A percentile compares a stretch with the other conserved stretches of the same genome.
Evolutionary conservation across 1,139 yeast species (phyloP).

Genomic region (Lodderomyces elongisporus): DNA sequence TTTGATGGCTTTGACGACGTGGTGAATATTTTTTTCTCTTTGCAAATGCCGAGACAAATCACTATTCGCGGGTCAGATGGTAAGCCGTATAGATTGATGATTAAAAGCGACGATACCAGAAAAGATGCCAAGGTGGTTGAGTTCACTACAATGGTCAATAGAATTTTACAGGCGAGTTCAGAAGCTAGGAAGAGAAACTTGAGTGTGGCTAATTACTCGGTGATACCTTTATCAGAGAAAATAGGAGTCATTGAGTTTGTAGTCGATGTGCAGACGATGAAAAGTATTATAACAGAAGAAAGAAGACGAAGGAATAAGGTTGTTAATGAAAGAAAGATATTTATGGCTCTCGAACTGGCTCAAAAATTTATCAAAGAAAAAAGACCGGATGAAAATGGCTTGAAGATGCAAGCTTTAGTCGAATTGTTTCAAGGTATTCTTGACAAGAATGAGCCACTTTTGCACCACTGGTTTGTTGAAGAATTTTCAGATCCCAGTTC

Average conservation of each 20-base stretch:
- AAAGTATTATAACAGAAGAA: conserved; percentile 55
- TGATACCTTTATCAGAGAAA: conserved; percentile 79
- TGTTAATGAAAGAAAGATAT: conserved; percentile 30
- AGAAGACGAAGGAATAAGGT: conserved; percentile 33
- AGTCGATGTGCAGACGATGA: conserved; percentile 73
- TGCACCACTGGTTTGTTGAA: conserved; percentile 83
- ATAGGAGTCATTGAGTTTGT: conserved; percentile 96
- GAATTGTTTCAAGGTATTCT: conserved; percentile 29
- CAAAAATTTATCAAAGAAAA: conserved; percentile 31
- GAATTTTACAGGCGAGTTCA: conserved; percentile 58
- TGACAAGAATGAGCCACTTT: conserved; percentile 60
- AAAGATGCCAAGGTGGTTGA: conserved; percentile 96
- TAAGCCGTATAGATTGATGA: conserved; percentile 60
- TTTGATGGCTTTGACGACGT: conserved; percentile 54
- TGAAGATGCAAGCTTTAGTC: conserved; percentile 16
- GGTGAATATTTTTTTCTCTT: conserved; percentile 68
- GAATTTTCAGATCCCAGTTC: conserved; percentile 84
- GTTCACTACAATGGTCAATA: conserved; percentile 81
- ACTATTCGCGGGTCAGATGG: conserved; percentile 79
- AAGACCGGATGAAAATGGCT: conserved; percentile 10
- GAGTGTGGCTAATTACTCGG: conserved; percentile 77
- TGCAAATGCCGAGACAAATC: conserved; percentile 83
- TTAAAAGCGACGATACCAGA: conserved; percentile 89
- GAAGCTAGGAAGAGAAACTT: conserved; percentile 73
- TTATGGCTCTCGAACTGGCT: conserved; percentile 35